Evolutionary conservation across 805 yeast species (phyloP), one percentile per base, ranked within the genome.

Genomic region (Pichia scutulata): DNA sequence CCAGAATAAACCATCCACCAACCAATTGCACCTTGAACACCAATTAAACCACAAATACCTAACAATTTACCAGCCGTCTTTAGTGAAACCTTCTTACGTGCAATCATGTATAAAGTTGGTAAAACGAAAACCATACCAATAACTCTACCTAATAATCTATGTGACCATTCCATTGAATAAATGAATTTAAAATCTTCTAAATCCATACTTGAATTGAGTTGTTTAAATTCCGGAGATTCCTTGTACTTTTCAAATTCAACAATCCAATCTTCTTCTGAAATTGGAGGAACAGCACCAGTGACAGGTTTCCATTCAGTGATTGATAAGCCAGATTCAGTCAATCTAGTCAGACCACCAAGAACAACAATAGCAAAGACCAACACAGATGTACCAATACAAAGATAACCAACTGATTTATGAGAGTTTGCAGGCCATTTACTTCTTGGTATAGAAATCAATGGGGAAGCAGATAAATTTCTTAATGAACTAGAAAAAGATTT

Each of bases 1-100:
- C 99, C 99, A 10, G 97, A 88, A 60, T 86, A 82, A 47, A 93
- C 99, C 99, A 93, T 93, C 99, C 99, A 93, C 99, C 99, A 93
- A 30, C 99, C 99, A 57, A 93, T 84, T 48, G 84, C 86, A 48
- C 99, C 99, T 72, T 93, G 99, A 44, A 93, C 70, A 12, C 96
- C 99, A 51, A 93, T 74, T 47, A 93, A 70, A 0, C 76, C 81
- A 41, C 95, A 78, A 43, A 93, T 77, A 2, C 87, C 87, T 21
- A 86, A 67, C 16, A 93, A 71, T 57, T 88, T 76, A 50, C 72
- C 71, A 45, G 87, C 82, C 4, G 86, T 84, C 52, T 81, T 81
- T 3, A 78, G 68, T 2, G 89, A 81, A 12, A 92, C 81, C 55
- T 73, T 81, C 40, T 80, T 79, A 4, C 83, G 70, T 18, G 75